Evolutionary conservation across 768 basidiomycete genomes (phyloP).

Genomic region (Rhodotorula diobovata): DNA sequence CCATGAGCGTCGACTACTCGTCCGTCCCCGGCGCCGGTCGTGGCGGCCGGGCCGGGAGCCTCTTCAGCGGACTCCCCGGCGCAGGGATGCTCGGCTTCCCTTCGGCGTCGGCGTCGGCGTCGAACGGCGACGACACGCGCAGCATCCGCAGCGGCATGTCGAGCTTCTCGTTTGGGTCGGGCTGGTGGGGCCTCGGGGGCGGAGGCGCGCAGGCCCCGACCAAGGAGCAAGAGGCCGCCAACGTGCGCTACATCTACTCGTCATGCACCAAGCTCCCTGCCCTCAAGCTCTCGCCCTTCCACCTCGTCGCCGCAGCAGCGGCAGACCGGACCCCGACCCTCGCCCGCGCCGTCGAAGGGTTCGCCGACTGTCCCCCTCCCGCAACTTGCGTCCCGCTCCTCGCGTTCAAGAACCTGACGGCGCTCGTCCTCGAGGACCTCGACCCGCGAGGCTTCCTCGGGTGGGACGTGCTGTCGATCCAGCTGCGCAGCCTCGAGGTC

Average conservation of each 20-base stretch:
- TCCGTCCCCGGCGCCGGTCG: constrained; percentile 51
- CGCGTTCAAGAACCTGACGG: constrained; percentile 76
- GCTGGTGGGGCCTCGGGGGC: constrained; percentile 65
- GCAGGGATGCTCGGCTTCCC: constrained; percentile 5
- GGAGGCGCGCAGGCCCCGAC: background rate
- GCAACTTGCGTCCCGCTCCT: constrained; percentile 70
- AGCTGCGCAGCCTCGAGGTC: constrained; percentile 68
- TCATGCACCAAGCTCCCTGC: constrained; percentile 86
- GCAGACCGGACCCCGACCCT: background rate
- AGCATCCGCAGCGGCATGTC: background rate
- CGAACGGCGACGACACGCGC: constrained; percentile 1
- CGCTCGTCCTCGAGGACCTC: constrained; percentile 68
- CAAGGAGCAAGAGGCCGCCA: constrained; percentile 52
- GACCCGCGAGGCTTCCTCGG: constrained; percentile 77
- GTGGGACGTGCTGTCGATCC: constrained; percentile 72
- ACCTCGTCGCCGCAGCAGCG: constrained; percentile 10
- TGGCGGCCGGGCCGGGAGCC: background rate
- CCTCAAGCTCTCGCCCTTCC: constrained; percentile 48
- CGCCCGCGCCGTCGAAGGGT: constrained; percentile 61
- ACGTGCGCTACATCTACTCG: constrained; percentile 82
- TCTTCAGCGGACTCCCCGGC: constrained; percentile 14
- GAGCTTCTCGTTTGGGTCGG: constrained; percentile 60
- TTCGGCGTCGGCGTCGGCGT: background rate
- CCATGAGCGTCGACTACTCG: constrained; percentile 61
- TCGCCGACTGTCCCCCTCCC: constrained; percentile 62